A percentile compares a stretch with the other conserved stretches of the same genome.
Evolutionary conservation across 2,329 filamentous ascomycete genomes (phyloP).

Genomic region (Colletotrichum camelliae): DNA sequence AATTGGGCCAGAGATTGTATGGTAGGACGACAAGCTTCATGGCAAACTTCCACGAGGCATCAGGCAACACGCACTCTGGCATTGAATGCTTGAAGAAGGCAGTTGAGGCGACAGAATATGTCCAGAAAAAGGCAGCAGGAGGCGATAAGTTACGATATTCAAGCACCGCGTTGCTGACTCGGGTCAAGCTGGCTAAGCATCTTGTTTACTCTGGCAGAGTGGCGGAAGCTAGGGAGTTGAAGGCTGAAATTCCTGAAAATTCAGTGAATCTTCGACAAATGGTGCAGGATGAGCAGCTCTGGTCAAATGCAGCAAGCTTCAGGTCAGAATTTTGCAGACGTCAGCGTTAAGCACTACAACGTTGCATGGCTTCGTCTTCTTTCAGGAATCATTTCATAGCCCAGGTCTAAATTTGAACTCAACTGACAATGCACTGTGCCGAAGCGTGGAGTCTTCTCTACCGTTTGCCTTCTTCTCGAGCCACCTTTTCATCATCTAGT

Average conservation of each 20-base stretch:
- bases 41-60: neutral
- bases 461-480: too few species aligned
- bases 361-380: too few species aligned
- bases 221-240: fast-evolving
- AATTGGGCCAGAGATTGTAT: neutral
- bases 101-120: neutral
- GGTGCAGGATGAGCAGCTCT: neutral
- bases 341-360: too few species aligned
- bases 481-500: too few species aligned
- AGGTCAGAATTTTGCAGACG: too few species aligned
- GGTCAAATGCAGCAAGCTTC: too few species aligned
- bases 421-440: too few species aligned
- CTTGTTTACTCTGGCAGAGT: neutral
- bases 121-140: neutral
- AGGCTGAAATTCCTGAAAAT: neutral
- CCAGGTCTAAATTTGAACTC: too few species aligned
- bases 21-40: neutral
- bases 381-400: too few species aligned
- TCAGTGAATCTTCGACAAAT: fast-evolving
- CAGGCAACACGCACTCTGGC: neutral
- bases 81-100: neutral
- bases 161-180: neutral
- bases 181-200: neutral
- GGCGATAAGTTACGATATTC: neutral
- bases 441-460: too few species aligned